These are phyloP conservation scores for Hysterangium stoloniferum DNA, from an alignment of 768 basidiomycete species.

Conservation along the genomic window DNA sequence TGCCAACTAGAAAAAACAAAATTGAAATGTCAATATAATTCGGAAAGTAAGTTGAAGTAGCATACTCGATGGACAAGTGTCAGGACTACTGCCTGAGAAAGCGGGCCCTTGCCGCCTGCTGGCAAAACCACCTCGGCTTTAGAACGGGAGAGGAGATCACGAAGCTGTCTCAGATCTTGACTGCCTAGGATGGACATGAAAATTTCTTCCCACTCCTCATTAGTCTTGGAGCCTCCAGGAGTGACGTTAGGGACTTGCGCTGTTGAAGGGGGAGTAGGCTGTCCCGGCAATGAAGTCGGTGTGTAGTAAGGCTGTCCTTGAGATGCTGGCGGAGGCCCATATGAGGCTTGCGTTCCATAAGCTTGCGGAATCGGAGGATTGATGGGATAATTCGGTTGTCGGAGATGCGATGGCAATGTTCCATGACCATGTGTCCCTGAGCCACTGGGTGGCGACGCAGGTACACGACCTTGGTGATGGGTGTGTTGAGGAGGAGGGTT, in stretches of 20 bases:
- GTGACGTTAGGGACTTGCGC: conserved; percentile 26
- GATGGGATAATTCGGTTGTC: conserved; percentile 25
- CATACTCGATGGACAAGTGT: conserved; percentile 77
- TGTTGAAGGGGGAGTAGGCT: conserved; percentile 21
- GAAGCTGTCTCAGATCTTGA: conserved; percentile 67
- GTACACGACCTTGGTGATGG: conserved; percentile 24
- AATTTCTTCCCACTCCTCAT: conserved; percentile 80
- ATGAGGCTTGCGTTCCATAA: conserved; percentile 16
- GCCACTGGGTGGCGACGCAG: conserved; percentile 14
- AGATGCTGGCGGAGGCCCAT: conserved; percentile 24
- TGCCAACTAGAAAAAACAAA: conserved; percentile 45
- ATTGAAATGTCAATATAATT: not conserved
- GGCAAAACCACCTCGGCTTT: conserved; percentile 80
- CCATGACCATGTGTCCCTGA: conserved; percentile 17
- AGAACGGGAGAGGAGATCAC: conserved; percentile 63
- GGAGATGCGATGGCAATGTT: conserved; percentile 19
- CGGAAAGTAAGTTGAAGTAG: conserved; percentile 14
- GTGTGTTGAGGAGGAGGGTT: conserved; percentile 23
- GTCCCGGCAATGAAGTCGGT: conserved; percentile 23
- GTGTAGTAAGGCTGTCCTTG: conserved; percentile 25
- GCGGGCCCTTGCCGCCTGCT: conserved; percentile 53
- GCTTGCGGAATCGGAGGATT: conserved; percentile 31
- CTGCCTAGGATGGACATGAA: conserved; percentile 71
- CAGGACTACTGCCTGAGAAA: conserved; percentile 79
- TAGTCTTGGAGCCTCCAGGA: conserved; percentile 45